Percentiles rank a stretch among this genome's conserved stretches.
These are phyloP conservation scores for Solanum ahanhuiri DNA, from an alignment of 257 asterid species.

Conservation along the genomic window DNA sequence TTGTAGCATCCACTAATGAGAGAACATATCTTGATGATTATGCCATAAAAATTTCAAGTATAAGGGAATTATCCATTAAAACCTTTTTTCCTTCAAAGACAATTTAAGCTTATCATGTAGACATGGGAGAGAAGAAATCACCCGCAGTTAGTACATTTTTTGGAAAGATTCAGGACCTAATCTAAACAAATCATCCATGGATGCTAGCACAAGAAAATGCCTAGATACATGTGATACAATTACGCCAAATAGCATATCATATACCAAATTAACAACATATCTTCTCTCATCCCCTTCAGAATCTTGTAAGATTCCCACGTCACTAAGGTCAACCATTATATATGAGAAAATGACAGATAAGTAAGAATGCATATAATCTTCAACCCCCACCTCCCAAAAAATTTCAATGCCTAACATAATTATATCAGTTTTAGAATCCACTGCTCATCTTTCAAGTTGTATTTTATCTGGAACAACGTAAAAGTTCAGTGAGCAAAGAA, in stretches of 20 bases:
- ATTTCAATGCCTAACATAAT: neutral
- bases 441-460: neutral
- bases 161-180: neutral
- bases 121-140: neutral
- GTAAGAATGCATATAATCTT: neutral
- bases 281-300: neutral
- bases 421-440: neutral
- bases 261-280: neutral
- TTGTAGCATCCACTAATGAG: neutral
- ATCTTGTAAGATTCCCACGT: neutral
- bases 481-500: neutral
- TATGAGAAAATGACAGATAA: neutral
- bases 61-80: neutral
- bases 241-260: neutral
- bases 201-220: neutral
- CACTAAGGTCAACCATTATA: neutral
- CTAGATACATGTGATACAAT: neutral
- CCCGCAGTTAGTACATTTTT: neutral
- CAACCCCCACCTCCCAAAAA: neutral
- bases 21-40: neutral
- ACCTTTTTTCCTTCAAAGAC: neutral
- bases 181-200: neutral
- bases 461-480: neutral
- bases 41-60: neutral
- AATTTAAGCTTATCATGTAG: neutral